phyloP scores from a whole-genome alignment of 495 filamentous ascomycete species.

The Penicillium dipodomyicola region DNA sequence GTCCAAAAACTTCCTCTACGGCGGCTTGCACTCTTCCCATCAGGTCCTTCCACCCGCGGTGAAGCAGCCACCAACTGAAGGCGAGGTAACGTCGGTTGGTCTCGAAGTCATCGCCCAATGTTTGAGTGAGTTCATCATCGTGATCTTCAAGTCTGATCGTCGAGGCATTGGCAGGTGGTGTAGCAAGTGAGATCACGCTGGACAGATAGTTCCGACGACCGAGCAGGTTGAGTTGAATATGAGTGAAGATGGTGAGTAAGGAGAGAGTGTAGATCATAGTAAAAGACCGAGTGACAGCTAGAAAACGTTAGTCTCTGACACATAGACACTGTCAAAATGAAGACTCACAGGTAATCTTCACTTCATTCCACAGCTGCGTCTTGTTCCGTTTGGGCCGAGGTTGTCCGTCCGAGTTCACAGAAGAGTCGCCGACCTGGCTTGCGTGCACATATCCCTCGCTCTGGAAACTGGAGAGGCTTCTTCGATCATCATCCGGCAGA shows the following conservation, averaged over 20 bases:
- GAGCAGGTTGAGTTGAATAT: slow-evolving; percentile 95
- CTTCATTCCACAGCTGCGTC: slow-evolving; percentile 92
- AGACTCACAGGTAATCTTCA: slow-evolving; percentile 86
- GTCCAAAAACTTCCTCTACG: slow-evolving; percentile 82
- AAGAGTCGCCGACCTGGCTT: slow-evolving; percentile 64
- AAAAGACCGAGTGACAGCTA: slow-evolving; percentile 86
- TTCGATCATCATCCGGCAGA: slow-evolving; percentile 77
- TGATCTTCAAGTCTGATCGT: slow-evolving; percentile 85
- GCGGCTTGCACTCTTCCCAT: slow-evolving; percentile 73
- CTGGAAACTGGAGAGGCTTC: slow-evolving; percentile 70
- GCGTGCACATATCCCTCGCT: slow-evolving; percentile 78
- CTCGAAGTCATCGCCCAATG: slow-evolving; percentile 87
- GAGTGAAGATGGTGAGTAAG: slow-evolving; percentile 85
- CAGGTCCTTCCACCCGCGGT: slow-evolving; percentile 81
- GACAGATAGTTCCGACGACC: slow-evolving; percentile 93
- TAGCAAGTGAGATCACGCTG: slow-evolving; percentile 85
- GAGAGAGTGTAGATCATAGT: slow-evolving; percentile 89
- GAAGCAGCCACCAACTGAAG: slow-evolving; percentile 97
- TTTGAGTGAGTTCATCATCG: slow-evolving; percentile 76
- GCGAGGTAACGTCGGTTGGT: slow-evolving; percentile 91
- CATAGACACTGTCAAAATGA: too few species aligned
- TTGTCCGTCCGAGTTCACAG: slow-evolving; percentile 34
- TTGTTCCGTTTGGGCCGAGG: slow-evolving; percentile 71
- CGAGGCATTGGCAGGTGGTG: slow-evolving; percentile 53
- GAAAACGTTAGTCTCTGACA: slow-evolving; percentile 2